A percentile compares a stretch with the other conserved stretches of the same genome.
These are phyloP conservation scores for Globisporangium rhizosaccharum DNA, from an alignment of 352 stramenopile species.

Conservation along the genomic window DNA sequence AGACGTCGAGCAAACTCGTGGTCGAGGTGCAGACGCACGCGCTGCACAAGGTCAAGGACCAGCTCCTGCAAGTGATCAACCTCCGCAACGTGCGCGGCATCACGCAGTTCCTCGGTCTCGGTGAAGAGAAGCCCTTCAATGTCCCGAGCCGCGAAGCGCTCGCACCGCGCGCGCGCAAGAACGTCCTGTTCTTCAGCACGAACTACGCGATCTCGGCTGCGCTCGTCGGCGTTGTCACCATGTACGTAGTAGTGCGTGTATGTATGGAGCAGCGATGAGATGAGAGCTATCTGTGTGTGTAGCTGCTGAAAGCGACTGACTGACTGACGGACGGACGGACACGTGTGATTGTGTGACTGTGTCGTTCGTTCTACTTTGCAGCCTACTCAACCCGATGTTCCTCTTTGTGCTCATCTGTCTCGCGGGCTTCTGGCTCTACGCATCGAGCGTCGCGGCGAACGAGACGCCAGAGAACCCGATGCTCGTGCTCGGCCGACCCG, in stretches of 20 bases:
- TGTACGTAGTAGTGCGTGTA: constrained; percentile 29
- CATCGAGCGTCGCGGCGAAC: constrained; percentile 55
- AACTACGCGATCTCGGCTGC: constrained; percentile 80
- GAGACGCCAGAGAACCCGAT: constrained; percentile 72
- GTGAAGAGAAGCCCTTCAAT: constrained; percentile 85
- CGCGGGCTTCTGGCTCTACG: constrained; percentile 76
- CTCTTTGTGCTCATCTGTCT: constrained; percentile 85
- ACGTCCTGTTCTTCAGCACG: constrained; percentile 77
- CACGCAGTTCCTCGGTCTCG: constrained; percentile 76
- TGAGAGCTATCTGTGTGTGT: background rate
- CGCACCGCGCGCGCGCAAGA: constrained; percentile 63
- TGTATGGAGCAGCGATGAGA: too few species aligned
- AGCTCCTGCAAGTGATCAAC: constrained; percentile 60
- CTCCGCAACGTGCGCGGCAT: constrained; percentile 77
- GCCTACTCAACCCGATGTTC: constrained; percentile 82
- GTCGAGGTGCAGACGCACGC: constrained; percentile 60
- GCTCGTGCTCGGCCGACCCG: constrained; percentile 60
- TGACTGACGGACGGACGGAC: background rate
- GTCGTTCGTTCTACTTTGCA: constrained; percentile 14
- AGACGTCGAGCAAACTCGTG: constrained; percentile 39
- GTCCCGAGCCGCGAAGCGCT: constrained; percentile 60
- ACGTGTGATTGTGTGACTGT: background rate
- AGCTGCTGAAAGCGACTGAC: background rate
- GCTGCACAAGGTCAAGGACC: constrained; percentile 60
- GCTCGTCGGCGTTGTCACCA: constrained; percentile 76